A percentile compares a stretch with the other conserved stretches of the same genome.
Conservation (phyloP, 352 stramenopile genomes). For the Pythium rishiriense region DNA sequence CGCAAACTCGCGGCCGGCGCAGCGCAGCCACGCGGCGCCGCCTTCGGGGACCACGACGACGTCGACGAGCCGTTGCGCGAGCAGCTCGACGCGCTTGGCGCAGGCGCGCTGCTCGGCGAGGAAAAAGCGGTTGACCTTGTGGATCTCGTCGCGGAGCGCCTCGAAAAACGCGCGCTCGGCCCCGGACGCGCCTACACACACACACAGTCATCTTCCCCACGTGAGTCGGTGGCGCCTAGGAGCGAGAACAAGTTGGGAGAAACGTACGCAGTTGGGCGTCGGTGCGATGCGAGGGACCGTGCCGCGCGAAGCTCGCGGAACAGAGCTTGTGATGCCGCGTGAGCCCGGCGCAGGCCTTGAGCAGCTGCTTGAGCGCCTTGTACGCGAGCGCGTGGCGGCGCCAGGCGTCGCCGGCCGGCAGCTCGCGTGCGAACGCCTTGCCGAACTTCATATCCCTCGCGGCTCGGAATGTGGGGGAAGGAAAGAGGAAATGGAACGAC, state of each 20-base stretch:
- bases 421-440: constrained; percentile 12
- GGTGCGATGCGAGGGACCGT: not conserved
- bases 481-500: not conserved
- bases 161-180: constrained; percentile 12
- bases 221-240: not conserved
- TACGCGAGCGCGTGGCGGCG: constrained; percentile 11
- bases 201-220: not conserved
- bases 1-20: not conserved
- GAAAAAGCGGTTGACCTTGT: constrained; percentile 19
- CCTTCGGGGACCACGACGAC: no score
- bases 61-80: no score
- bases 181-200: constrained; percentile 1
- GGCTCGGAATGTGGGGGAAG: not conserved
- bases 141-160: constrained; percentile 15
- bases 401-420: constrained; percentile 8
- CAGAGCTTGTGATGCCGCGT: constrained; percentile 11
- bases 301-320: constrained; percentile 1
- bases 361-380: constrained; percentile 16
- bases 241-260: not conserved
- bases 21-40: constrained; percentile 2
- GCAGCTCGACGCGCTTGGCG: not conserved
- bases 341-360: constrained; percentile 15
- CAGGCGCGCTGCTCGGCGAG: constrained; percentile 2
- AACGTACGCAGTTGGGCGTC: constrained; percentile 17
- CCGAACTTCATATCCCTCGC: constrained; percentile 17